Base-by-base conservation (phyloP, 129 eudicot genomes). In the Silybum marianum region DNA sequence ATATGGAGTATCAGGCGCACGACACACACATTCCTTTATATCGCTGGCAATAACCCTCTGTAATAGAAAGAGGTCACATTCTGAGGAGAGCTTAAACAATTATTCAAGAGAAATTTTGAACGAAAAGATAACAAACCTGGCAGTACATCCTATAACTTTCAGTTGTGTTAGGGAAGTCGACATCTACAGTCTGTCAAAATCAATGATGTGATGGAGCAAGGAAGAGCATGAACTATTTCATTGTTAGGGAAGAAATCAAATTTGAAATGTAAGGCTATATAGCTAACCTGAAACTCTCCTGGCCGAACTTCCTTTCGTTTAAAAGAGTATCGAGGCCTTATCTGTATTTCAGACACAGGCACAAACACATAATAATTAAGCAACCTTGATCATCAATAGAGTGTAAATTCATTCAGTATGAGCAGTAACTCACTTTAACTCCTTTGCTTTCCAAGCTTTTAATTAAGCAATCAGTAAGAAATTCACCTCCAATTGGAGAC, bases 1-100 rank as follows among this genome's bases (percentile, higher is more conserved):
- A 46, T 95, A 93, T 66, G 98, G 98, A 77, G 99, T 95, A 85
- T 95, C 99, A 28, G 99, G 99, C 32, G 98, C 99, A 85, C 99
- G 95, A 67, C 98, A 95, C n/a, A 95, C 98, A 60, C 98, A 89
- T 90, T 95, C 99, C 89, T 95, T 95, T 70, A 95, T 93, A 80
- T 95, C 99, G 60, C 95, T 87, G 72, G 92, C 98, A 82, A 95
- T 91, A 73, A 89, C 89, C 90, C 98, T 89, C 99, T 95, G 94
- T 78, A n/a, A 75, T 69, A 80, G 69, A 32, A 36, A 36, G 68
- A 51, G 4, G 22, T 71, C 78, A 24, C 72, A 48, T 80, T 66
- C 65, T 73, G 7, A 60, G 66, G 25, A 46, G 18, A 67, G 12
- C 73, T 32, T 32, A 22, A 75, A 62, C 87, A 76, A 72, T 7